These are phyloP conservation scores for Kodamaea ohmeri DNA, from an alignment of 1,139 yeast genomes.

Conservation along the genomic window DNA sequence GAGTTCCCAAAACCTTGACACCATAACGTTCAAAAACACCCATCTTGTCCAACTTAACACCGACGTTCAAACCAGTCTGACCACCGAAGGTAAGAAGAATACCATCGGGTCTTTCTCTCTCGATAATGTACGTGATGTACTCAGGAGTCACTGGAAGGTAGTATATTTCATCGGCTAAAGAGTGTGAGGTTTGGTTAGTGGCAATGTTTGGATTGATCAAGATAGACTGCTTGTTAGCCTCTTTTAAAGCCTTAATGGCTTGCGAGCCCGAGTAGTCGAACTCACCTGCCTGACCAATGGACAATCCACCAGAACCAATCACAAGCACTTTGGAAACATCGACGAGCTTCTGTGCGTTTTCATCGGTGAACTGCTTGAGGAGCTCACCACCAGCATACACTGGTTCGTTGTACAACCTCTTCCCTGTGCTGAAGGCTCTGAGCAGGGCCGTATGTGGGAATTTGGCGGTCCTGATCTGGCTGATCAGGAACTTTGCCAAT, in stretches of 20 bases:
- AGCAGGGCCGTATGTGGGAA: constrained; percentile 1
- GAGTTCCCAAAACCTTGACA: constrained; percentile 95
- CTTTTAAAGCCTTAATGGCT: constrained; percentile 93
- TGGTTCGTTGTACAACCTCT: constrained; percentile 15
- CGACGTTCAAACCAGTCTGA: constrained; percentile 95
- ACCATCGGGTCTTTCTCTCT: constrained; percentile 95
- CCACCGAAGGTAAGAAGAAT: constrained; percentile 96
- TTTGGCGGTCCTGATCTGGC: neutral
- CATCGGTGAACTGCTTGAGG: constrained; percentile 43
- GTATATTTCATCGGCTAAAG: constrained; percentile 92
- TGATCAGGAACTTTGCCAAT: constrained; percentile 6
- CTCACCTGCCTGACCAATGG: constrained; percentile 99
- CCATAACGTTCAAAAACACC: constrained; percentile 89
- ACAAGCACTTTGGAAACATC: constrained; percentile 88
- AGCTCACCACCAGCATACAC: constrained; percentile 58
- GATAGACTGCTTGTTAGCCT: constrained; percentile 80
- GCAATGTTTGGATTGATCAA: constrained; percentile 96
- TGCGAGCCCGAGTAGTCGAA: constrained; percentile 98
- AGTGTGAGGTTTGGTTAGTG: constrained; percentile 94
- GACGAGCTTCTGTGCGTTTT: constrained; percentile 57
- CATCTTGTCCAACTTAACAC: constrained; percentile 89
- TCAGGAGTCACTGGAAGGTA: constrained; percentile 96
- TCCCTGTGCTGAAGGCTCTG: constrained; percentile 7
- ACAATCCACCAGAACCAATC: constrained; percentile 95
- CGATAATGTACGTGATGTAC: constrained; percentile 88